phyloP scores from a whole-genome alignment of 2,329 filamentous ascomycete genomes.

The Tolypocladium endophyticum region DNA sequence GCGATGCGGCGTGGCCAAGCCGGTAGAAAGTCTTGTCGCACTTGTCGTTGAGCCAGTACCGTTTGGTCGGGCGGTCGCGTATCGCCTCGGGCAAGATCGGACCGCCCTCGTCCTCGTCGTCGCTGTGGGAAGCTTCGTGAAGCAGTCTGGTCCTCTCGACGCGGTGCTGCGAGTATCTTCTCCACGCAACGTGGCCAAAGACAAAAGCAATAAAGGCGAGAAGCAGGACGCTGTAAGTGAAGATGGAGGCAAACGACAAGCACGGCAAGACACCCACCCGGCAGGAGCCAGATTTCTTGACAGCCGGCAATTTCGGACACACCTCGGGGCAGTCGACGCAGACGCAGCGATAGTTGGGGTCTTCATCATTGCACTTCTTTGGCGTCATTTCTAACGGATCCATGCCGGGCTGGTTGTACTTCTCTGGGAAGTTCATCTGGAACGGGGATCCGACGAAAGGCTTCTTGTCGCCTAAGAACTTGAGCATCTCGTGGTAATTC shows the following conservation, averaged over 20 bases:
- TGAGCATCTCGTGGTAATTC: constrained; percentile 76
- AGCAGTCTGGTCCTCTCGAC: constrained; percentile 78
- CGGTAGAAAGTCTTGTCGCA: constrained; percentile 72
- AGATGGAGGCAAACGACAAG: constrained; percentile 82
- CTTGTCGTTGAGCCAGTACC: constrained; percentile 75
- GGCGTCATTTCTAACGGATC: constrained; percentile 57
- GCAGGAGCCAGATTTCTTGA: constrained; percentile 62
- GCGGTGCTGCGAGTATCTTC: constrained; percentile 60
- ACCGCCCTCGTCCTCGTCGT: constrained; percentile 90
- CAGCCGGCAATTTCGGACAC: constrained; percentile 70
- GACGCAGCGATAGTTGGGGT: constrained; percentile 77
- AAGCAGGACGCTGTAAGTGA: constrained; percentile 71
- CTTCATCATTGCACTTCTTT: constrained; percentile 82
- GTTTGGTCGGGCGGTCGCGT: constrained; percentile 65
- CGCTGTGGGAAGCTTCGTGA: constrained; percentile 72
- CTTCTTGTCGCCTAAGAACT: constrained; percentile 90
- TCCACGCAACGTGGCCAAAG: constrained; percentile 66
- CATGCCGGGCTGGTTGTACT: constrained; percentile 60
- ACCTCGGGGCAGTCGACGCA: constrained; percentile 86
- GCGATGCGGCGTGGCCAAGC: constrained; percentile 70
- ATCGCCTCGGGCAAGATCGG: constrained; percentile 62
- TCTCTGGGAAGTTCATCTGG: constrained; percentile 83
- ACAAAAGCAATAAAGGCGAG: constrained; percentile 55
- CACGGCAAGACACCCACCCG: constrained; percentile 84
- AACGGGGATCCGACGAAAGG: constrained; percentile 78